phyloP scores from a whole-genome alignment of 495 filamentous ascomycete genomes.

The Neurospora sp. region DNA sequence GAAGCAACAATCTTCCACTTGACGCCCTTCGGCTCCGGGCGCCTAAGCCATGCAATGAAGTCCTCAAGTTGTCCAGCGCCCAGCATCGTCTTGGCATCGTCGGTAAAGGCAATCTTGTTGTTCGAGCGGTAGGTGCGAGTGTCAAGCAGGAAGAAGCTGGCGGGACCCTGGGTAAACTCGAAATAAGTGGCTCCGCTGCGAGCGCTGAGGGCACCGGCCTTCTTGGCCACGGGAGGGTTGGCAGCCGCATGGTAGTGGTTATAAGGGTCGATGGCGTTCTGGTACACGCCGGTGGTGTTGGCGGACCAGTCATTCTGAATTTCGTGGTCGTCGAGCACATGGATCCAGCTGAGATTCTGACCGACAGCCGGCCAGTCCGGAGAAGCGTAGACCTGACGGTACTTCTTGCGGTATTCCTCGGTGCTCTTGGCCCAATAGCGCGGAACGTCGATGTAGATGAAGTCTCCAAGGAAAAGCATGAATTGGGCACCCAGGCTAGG shows the following conservation, averaged over 20 bases:
- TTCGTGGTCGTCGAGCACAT: conserved; percentile 93
- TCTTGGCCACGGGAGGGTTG: conserved; percentile 61
- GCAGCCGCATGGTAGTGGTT: conserved; percentile 70
- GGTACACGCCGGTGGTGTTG: conserved; percentile 63
- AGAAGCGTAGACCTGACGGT: conserved; percentile 85
- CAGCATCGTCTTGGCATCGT: conserved; percentile 71
- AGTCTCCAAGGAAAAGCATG: conserved; percentile 98
- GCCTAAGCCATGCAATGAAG: conserved; percentile 63
- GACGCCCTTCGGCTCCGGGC: conserved; percentile 60
- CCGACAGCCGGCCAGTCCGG: conserved; percentile 70
- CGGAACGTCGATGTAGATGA: conserved; percentile 94
- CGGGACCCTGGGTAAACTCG: conserved; percentile 77
- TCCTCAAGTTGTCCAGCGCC: conserved; percentile 68
- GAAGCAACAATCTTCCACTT: conserved; percentile 89
- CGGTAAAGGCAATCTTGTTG: conserved; percentile 38
- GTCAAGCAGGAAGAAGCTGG: conserved; percentile 90
- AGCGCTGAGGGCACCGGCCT: conserved; percentile 23
- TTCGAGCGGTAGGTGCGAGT: conserved; percentile 76
- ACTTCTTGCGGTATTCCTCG: conserved; percentile 78
- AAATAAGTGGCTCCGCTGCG: conserved; percentile 62
- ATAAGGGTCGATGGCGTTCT: conserved; percentile 75
- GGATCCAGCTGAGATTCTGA: conserved; percentile 81
- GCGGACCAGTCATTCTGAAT: conserved; percentile 84
- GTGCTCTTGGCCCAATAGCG: conserved; percentile 58
- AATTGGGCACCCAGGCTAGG: conserved; percentile 62